Percentiles rank a stretch among this genome's conserved stretches.
These are phyloP conservation scores for Rhizophlyctis rosea DNA, from an alignment of 192 early-diverging fungal genomes.

Conservation along the genomic window DNA sequence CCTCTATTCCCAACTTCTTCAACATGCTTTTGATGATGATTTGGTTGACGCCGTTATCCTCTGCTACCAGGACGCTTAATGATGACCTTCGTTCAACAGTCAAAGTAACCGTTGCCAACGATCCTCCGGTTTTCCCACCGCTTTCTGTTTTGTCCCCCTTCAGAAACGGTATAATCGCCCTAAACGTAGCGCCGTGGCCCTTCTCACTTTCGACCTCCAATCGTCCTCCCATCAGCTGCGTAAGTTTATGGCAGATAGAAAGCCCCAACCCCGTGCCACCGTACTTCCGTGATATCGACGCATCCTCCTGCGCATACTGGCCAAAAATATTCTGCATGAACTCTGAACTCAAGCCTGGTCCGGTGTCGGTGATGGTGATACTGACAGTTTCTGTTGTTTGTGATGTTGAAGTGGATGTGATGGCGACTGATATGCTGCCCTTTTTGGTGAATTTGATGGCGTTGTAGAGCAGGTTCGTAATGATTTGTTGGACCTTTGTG, in stretches of 20 bases:
- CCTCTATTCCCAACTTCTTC: conserved; percentile 12
- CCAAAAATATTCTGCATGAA: conserved; percentile 6
- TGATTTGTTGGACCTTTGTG: conserved; percentile 21
- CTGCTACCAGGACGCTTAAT: conserved; percentile 9
- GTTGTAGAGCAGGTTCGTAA: conserved; percentile 19
- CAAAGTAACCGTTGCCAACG: too few species aligned
- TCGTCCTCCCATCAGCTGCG: conserved; percentile 11
- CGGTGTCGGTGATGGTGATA: conserved; percentile 12
- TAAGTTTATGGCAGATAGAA: conserved; percentile 19
- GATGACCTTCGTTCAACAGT: too few species aligned
- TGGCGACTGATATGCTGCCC: background rate
- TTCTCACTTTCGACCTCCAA: conserved; percentile 14
- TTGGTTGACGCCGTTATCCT: conserved; percentile 20
- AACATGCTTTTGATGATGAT: conserved; percentile 15
- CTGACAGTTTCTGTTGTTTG: background rate
- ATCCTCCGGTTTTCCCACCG: background rate
- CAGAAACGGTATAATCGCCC: conserved; percentile 4
- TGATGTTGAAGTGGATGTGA: background rate
- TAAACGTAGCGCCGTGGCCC: conserved; percentile 16
- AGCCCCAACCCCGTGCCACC: conserved; percentile 27
- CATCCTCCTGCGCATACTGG: conserved; percentile 10
- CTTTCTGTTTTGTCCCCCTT: background rate
- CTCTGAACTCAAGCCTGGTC: background rate
- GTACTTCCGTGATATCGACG: conserved; percentile 4
- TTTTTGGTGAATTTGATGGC: conserved; percentile 9